Conservation (phyloP, 2,329 filamentous ascomycete species). For the Cercospora canescens region DNA sequence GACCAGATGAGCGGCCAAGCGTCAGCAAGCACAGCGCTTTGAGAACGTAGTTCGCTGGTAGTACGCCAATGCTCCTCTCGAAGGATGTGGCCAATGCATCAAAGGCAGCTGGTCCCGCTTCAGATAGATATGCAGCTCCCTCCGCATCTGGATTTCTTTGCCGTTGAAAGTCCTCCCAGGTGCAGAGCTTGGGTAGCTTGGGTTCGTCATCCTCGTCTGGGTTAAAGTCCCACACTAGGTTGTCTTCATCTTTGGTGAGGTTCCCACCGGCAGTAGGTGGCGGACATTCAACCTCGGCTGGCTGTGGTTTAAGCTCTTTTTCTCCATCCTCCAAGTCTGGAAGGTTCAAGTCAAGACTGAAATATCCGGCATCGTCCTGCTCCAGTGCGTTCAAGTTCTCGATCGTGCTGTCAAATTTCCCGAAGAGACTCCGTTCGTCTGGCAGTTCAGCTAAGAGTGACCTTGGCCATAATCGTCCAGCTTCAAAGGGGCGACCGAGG, state of each 20-base stretch:
- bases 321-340: conserved; percentile 24
- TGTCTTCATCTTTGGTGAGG: conserved; percentile 27
- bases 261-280: conserved; percentile 26
- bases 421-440: conserved; percentile 20
- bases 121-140: conserved; percentile 61
- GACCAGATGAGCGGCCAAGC: conserved; percentile 69
- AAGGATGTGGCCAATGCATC: conserved; percentile 62
- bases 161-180: conserved; percentile 66
- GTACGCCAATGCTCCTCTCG: conserved; percentile 37
- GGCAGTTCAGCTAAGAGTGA: conserved; percentile 9
- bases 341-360: conserved; percentile 17
- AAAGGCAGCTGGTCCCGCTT: conserved; percentile 65
- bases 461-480: conserved; percentile 26
- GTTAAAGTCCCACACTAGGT: conserved; percentile 43
- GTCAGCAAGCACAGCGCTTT: conserved; percentile 64
- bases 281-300: background rate
- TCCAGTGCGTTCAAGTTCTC: background rate
- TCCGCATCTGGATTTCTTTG: conserved; percentile 37
- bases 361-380: background rate
- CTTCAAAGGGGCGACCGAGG: conserved; percentile 26
- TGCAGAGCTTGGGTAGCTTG: conserved; percentile 50
- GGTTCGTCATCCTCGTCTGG: conserved; percentile 35
- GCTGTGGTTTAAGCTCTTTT: conserved; percentile 29
- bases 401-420: conserved; percentile 2
- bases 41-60: conserved; percentile 41